Evolutionary conservation across 176 grass and related monocot genomes (phyloP), one percentile per base, ranked within the genome.

Genomic region (Miscanthus lutarioriparius): DNA sequence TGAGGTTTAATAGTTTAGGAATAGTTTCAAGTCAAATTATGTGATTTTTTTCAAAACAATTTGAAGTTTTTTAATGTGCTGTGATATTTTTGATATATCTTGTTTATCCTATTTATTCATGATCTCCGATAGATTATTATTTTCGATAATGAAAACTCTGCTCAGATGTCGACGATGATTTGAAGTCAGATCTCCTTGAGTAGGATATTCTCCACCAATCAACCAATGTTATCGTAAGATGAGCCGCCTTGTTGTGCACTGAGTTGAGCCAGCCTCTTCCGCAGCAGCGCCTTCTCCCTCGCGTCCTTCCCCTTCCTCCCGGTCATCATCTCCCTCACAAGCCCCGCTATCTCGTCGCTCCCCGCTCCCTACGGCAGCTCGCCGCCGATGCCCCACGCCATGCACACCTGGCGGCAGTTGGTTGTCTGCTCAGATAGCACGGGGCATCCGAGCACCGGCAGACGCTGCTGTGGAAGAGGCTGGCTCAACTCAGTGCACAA

Each of bases 241-340:
- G n/a, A 48, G 6, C 70, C 70, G 0, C 41, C 70, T 48, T 15
- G 38, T 19, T 17, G 44, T 0, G 25, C 23, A 25, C 41, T 48
- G 13, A 6, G 12, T 9, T 73, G 23, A 17, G 70, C 70, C 41
- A 73, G 23, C 41, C 14, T 73, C 61, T 74, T 74, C 72, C 26
- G 51, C 72, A 51, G 8, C 15, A 51, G 7, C 4, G 72, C 12
- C 44, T 32, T 74, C 1, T 17, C 72, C 72, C 72, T 49, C 0
- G 43, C 44, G 25, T 82, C 71, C 47, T 72, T 20, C n/a, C 88
- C 77, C 39, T 64, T 75, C 13, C 7, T 63, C 32, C 83, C 88
- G 0, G 33, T 10, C 88, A 90, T 90, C 83, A 90, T 85, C 71
- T 90, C 83, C 59, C 67, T 75, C 6, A 90, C 61, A 11, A 86